Percentiles rank a stretch among this genome's conserved stretches.
phyloP scores from a whole-genome alignment of 345 rosid species.

The Boechera retrofracta region DNA sequence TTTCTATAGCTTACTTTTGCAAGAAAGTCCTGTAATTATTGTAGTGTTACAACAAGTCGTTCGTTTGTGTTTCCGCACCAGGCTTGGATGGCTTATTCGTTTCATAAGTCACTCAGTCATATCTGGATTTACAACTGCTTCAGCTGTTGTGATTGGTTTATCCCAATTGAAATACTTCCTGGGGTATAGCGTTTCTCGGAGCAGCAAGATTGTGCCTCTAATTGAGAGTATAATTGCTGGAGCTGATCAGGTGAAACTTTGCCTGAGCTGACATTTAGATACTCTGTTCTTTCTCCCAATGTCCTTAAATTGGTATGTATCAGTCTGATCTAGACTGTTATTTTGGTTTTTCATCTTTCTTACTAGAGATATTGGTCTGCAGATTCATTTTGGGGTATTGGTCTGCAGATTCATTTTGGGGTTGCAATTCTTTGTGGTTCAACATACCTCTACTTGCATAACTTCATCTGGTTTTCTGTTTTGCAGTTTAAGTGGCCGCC shows the following conservation, averaged over 20 bases:
- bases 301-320: not conserved
- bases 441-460: slow-evolving; percentile 11
- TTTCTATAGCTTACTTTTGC: slow-evolving; percentile 9
- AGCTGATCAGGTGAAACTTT: slow-evolving; percentile 67
- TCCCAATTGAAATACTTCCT: slow-evolving; percentile 91
- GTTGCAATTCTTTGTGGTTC: slow-evolving; percentile 12
- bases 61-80: slow-evolving; percentile 40
- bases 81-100: slow-evolving; percentile 99
- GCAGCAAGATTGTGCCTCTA: slow-evolving; percentile 88
- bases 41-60: slow-evolving; percentile 18
- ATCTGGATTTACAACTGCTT: slow-evolving; percentile 95
- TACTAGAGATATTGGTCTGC: slow-evolving; percentile 8
- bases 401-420: not conserved
- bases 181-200: slow-evolving; percentile 77
- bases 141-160: slow-evolving; percentile 92
- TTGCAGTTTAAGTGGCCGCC: slow-evolving; percentile 99
- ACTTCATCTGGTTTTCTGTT: slow-evolving; percentile 42
- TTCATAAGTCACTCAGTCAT: slow-evolving; percentile 98
- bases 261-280: not conserved
- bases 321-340: not conserved
- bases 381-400: not conserved
- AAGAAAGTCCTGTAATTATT: not conserved
- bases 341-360: not conserved
- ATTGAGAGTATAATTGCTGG: slow-evolving; percentile 89
- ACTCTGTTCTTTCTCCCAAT: slow-evolving; percentile 21